Conservation (phyloP, 2,329 filamentous ascomycete genomes). For the Atkinsonella texensis region DNA sequence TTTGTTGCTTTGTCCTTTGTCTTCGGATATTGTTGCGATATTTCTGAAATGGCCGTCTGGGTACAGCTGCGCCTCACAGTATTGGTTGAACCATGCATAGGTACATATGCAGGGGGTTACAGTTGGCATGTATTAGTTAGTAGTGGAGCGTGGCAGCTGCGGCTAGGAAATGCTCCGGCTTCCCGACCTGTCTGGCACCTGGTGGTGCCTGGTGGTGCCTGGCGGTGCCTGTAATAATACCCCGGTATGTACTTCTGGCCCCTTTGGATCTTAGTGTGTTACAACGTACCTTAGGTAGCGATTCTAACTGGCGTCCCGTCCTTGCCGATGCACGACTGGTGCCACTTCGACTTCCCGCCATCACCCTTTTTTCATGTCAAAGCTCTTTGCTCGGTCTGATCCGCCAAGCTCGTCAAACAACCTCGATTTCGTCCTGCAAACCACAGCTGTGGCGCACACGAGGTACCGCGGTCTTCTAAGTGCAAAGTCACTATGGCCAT, state of each 20-base stretch:
- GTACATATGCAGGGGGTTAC: too few relatives aligned
- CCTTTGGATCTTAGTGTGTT: too few relatives aligned
- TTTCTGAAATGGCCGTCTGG: not conserved
- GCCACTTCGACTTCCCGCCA: too few relatives aligned
- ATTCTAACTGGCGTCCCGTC: too few relatives aligned
- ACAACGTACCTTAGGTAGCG: too few relatives aligned
- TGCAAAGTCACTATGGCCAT: constrained; percentile 15
- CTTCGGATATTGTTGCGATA: not conserved
- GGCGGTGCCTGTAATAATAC: too few relatives aligned
- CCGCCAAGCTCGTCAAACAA: not conserved
- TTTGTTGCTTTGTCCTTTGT: not conserved
- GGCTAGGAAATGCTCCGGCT: too few relatives aligned
- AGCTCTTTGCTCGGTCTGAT: not conserved
- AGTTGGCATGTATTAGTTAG: too few relatives aligned
- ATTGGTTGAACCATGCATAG: too few relatives aligned
- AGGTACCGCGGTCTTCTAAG: not conserved
- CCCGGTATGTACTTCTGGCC: too few relatives aligned
- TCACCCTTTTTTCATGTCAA: too few relatives aligned
- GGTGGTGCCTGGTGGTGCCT: not conserved
- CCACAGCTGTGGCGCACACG: not conserved
- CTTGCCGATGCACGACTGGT: too few relatives aligned
- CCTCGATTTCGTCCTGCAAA: not conserved
- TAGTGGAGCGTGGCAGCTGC: not conserved
- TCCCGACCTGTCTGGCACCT: not conserved
- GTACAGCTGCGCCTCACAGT: not conserved